Evolutionary conservation across 495 filamentous ascomycete species (phyloP).

Genomic region (Neurospora terricola): DNA sequence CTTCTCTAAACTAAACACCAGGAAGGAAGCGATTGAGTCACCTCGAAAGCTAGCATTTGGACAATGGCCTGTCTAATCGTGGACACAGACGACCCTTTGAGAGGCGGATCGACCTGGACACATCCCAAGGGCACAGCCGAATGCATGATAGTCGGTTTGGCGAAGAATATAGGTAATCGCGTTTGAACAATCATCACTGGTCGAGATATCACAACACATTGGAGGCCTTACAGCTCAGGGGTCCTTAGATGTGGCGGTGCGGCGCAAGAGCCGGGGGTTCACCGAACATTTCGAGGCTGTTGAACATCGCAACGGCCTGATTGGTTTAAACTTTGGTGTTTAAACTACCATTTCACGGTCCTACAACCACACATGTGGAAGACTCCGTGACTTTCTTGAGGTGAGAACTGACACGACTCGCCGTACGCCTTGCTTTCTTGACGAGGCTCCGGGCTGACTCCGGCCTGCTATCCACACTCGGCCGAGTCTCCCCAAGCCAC

Average conservation of each 20-base stretch:
- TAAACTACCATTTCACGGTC: not conserved
- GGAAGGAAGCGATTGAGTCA: not conserved
- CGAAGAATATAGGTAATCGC: not conserved
- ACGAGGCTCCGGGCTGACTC: not conserved
- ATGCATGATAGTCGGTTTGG: not conserved
- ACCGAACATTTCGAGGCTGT: not conserved
- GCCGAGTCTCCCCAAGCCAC: not conserved
- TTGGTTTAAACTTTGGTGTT: not conserved
- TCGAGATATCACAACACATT: not conserved
- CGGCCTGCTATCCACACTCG: not conserved
- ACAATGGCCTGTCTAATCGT: not conserved
- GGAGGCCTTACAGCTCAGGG: not conserved
- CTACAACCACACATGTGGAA: not conserved
- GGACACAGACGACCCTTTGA: not conserved
- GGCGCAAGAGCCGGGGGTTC: not conserved
- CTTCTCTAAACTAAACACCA: not conserved
- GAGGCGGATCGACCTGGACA: not conserved
- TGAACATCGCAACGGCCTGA: not conserved
- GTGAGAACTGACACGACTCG: not conserved
- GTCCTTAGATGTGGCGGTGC: not conserved
- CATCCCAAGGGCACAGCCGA: not conserved
- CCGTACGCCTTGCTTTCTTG: not conserved
- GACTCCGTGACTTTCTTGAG: not conserved
- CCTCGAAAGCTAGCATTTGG: not conserved
- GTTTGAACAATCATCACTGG: not conserved